Conservation (phyloP, 768 basidiomycete genomes). For the Candolleomyces eurysporus region DNA sequence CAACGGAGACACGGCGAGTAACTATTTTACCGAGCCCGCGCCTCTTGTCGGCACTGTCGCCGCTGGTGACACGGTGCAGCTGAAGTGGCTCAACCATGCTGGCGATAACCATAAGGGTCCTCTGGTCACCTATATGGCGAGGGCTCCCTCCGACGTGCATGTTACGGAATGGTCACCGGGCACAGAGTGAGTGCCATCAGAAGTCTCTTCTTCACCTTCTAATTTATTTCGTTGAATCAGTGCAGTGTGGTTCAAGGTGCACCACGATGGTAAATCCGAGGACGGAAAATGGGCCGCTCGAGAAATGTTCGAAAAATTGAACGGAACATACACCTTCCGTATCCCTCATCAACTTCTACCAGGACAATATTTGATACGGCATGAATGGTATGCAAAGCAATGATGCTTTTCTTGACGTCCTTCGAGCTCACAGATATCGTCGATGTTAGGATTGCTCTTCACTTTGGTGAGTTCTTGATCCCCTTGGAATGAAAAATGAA, state of each 20-base stretch:
- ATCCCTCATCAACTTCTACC: constrained; percentile 40
- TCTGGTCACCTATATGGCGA: constrained; percentile 46
- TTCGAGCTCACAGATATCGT: not conserved
- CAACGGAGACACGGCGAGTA: constrained; percentile 22
- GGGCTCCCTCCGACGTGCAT: constrained; percentile 33
- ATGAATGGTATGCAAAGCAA: constrained; percentile 34
- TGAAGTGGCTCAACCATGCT: constrained; percentile 32
- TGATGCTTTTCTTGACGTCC: no score
- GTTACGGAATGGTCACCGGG: constrained; percentile 40
- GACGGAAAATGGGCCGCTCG: constrained; percentile 44
- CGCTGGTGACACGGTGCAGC: constrained; percentile 34
- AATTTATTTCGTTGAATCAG: constrained; percentile 15
- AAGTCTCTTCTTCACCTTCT: not conserved
- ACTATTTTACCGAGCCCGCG: constrained; percentile 21
- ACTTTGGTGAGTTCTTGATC: not conserved
- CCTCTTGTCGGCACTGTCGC: constrained; percentile 32
- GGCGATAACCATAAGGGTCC: constrained; percentile 28
- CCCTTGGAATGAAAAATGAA: no score
- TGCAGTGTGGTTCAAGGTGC: constrained; percentile 50
- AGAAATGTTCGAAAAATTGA: constrained; percentile 30
- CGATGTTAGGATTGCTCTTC: constrained; percentile 4
- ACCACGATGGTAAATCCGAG: constrained; percentile 37
- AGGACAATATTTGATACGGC: constrained; percentile 46
- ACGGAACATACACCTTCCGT: constrained; percentile 42
- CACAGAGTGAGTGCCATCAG: constrained; percentile 26